Evolutionary conservation across 129 eudicot genomes (phyloP).

Genomic region (Oenanthe sinensis): DNA sequence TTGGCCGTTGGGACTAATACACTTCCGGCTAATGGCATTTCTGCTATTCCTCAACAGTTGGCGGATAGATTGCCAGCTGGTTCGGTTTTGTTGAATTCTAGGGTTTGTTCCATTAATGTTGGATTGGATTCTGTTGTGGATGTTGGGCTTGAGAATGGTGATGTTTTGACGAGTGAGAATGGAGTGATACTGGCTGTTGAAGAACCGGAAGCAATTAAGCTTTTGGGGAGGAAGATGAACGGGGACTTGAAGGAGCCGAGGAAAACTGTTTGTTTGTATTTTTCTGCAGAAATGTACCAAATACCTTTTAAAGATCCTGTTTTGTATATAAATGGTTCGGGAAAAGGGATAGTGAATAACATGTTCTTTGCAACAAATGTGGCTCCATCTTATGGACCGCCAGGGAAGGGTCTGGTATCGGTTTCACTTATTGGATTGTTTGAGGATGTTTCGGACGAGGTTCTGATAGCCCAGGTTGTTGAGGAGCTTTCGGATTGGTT

Average conservation of each 20-base stretch:
- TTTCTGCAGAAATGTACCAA: conserved; percentile 36
- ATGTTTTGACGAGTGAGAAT: conserved; percentile 36
- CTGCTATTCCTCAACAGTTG: conserved; percentile 78
- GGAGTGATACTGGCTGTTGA: conserved; percentile 94
- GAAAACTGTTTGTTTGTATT: conserved; percentile 79
- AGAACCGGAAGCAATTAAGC: conserved; percentile 57
- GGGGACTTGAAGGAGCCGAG: conserved; percentile 32
- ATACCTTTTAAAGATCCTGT: conserved; percentile 63
- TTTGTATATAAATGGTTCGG: conserved; percentile 75
- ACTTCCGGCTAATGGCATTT: conserved; percentile 80
- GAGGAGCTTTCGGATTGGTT: conserved; percentile 77
- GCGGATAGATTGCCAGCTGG: conserved; percentile 51
- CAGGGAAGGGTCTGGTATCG: conserved; percentile 76
- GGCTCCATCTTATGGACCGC: conserved; percentile 72
- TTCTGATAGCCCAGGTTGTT: conserved; percentile 40
- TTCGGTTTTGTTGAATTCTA: conserved; percentile 51
- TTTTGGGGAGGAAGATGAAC: conserved; percentile 46
- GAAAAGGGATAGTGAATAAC: conserved; percentile 85
- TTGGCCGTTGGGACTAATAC: conserved; percentile 84
- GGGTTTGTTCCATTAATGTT: conserved; percentile 36
- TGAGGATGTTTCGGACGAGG: conserved; percentile 47
- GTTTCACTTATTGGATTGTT: conserved; percentile 73
- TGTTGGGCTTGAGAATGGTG: conserved; percentile 53
- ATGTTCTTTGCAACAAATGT: conserved; percentile 93
- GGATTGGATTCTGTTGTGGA: conserved; percentile 18